Evolutionary conservation across 2,329 filamentous ascomycete species (phyloP), one percentile per base, ranked within the genome.

Genomic region (Intubia oerlemansii): DNA sequence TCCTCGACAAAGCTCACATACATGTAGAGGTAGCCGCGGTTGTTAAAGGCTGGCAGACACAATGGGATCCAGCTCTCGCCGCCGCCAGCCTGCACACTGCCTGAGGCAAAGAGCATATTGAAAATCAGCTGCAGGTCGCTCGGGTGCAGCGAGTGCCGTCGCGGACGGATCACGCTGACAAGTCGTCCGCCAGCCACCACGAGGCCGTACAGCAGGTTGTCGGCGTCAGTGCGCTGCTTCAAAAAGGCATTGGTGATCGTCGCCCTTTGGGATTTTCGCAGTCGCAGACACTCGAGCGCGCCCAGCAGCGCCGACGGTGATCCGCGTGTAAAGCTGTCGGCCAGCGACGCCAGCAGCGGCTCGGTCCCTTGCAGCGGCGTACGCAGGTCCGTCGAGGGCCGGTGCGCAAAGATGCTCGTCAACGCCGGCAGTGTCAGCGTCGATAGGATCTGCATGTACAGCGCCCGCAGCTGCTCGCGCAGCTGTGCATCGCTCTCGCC

Each of bases 91-190:
- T 88, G 85, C 45, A 98, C 76, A 24, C 80, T 77, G 27, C 81
- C 80, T 3, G 85, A 88, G 52, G 91, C 84, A 42, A 98, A 98
- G 2, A 98, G 68, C 90, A 98, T 98, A 45, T 95, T 95, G 60
- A 98, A 98, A 35, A 98, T 84, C 25, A 98, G 65, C 44, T 93
- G 85, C 15, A 98, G 60, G 46, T 98, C 88, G 37, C 84, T 85
- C 0, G 90, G 88, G 41, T 98, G 90, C 3, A 98, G 60, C 1
- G 84, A 93, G 49, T 98, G 88, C 33, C 88, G 80, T 40, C 90
- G 84, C 5, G 90, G 90, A 21, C 88, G 65, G 32, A 95, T 77
- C 21, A 98, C 90, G 45, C 84, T 93, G 38, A 98, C 88, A 5
- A 98, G 71, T 42, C 77, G 75, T 5, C 84, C 85, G 10, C 84